Evolutionary conservation across 176 grass and related monocot species (phyloP), one percentile per base, ranked within the genome.

Genomic region (Typha latifolia): DNA sequence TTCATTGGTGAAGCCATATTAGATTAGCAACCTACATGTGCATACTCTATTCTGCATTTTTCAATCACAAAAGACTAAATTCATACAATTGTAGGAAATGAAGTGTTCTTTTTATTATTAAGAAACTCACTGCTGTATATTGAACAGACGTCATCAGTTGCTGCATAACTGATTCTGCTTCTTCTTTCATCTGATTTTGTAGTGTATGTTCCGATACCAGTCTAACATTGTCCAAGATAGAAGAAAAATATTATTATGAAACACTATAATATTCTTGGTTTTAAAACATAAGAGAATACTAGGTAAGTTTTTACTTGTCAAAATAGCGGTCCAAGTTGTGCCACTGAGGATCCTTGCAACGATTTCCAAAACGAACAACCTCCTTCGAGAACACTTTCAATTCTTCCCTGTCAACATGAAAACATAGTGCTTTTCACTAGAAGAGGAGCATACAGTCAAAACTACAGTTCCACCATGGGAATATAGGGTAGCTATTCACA

Each of bases 321-420:
- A 99, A 99, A 69, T 99, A 99, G 34, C 89, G 94, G 19, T 93
- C 94, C 75, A 99, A 79, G 31, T 90, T 87, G 83, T 99, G 94
- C 94, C 89, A 99, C 64, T 99, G 86, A 78, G 89, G 94, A 84
- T 99, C 94, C 74, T 93, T 99, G 86, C 86, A 93, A 56, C 86
- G 94, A 79, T 93, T 99, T 85, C 94, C 94, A 73, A 99, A 99
- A 61, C 89, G 89, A 49, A 99, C 55, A 62, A 99, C 84, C 73
- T 99, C 94, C 65, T 78, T 93, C 51, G 83, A 84, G 55, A 93
- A 99, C 59, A 99, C 89, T 78, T 90, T 93, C 66, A 99, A 73
- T 72, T 99, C 94, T 80, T 93, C 83, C 80, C 94, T 99, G 74
- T 79, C 69, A 66, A 67, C 78, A 93, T 66, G 16, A 81, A 61